Evolutionary conservation across 1,284 basidiomycete genomes (phyloP).

Genomic region (Kalmanozyma brasiliensis): DNA sequence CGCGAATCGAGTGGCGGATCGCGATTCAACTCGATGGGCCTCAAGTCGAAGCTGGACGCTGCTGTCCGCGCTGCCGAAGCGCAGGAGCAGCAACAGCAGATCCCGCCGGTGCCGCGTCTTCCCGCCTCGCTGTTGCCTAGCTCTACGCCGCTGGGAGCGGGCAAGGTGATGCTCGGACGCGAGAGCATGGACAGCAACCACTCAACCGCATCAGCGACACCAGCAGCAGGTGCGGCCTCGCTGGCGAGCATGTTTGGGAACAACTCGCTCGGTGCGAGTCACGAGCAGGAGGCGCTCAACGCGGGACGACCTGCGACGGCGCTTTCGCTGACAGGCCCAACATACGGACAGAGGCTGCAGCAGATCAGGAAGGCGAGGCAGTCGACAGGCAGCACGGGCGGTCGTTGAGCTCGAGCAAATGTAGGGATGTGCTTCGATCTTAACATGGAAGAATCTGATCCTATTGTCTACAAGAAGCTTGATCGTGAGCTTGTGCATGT

Average conservation of each 20-base stretch:
- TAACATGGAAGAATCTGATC: no score
- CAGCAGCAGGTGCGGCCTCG: constrained; percentile 1
- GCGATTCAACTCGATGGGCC: constrained; percentile 28
- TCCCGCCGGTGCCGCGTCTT: constrained; percentile 17
- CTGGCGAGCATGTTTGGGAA: constrained; percentile 19
- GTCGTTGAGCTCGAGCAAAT: constrained; percentile 13
- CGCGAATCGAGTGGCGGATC: constrained; percentile 40
- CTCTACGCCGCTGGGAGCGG: constrained; percentile 9
- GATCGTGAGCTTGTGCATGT: no score
- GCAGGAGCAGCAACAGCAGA: constrained; percentile 13
- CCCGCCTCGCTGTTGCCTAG: constrained; percentile 32
- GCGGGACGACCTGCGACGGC: not conserved
- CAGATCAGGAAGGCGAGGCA: constrained; percentile 40
- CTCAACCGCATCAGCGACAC: no score
- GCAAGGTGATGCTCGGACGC: constrained; percentile 7
- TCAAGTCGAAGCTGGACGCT: constrained; percentile 42
- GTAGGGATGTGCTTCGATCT: no score
- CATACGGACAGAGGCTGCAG: constrained; percentile 33
- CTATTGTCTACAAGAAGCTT: no score
- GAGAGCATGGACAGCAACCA: constrained; percentile 32
- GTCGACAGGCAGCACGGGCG: constrained; percentile 14
- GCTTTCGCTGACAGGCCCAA: constrained; percentile 8
- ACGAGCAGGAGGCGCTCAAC: not conserved
- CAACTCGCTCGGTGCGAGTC: not conserved
- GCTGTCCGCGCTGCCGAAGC: constrained; percentile 29